Evolutionary conservation across 257 asterid species (phyloP).

Genomic region (Salvia miltiorrhiza): DNA sequence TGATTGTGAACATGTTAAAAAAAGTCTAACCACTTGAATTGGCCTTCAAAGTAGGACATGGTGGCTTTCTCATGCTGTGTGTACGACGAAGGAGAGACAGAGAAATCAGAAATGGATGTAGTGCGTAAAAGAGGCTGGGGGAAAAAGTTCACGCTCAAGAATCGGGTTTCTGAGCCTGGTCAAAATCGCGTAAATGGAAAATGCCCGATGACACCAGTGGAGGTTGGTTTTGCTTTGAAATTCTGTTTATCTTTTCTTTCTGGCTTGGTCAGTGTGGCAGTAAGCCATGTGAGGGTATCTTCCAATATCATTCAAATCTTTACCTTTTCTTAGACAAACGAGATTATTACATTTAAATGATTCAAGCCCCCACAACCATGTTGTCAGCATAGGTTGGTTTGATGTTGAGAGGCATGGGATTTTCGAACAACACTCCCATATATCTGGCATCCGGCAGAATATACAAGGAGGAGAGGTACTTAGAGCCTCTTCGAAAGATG

Average conservation of each 20-base stretch:
- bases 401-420: conserved; percentile 98
- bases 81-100: conserved; percentile 66
- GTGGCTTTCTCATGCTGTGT: conserved; percentile 88
- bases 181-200: conserved; percentile 71
- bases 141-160: conserved; percentile 51
- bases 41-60: conserved; percentile 59
- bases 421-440: conserved; percentile 61
- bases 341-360: background rate
- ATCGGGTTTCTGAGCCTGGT: conserved; percentile 51
- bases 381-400: conserved; percentile 94
- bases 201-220: conserved; percentile 94
- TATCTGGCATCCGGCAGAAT: conserved; percentile 84
- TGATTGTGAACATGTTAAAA: background rate
- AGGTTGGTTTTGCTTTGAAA: conserved; percentile 48
- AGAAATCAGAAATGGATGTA: conserved; percentile 63
- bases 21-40: background rate
- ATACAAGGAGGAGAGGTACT: conserved; percentile 53
- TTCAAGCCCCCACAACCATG: conserved; percentile 7
- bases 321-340: background rate
- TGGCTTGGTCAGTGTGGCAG: background rate
- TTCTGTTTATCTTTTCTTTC: background rate
- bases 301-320: background rate
- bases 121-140: conserved; percentile 77
- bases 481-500: conserved; percentile 71
- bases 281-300: background rate